Evolutionary conservation across 2,329 filamentous ascomycete species (phyloP), one percentile per base, ranked within the genome.

Genomic region (Myrmaecium sp.): DNA sequence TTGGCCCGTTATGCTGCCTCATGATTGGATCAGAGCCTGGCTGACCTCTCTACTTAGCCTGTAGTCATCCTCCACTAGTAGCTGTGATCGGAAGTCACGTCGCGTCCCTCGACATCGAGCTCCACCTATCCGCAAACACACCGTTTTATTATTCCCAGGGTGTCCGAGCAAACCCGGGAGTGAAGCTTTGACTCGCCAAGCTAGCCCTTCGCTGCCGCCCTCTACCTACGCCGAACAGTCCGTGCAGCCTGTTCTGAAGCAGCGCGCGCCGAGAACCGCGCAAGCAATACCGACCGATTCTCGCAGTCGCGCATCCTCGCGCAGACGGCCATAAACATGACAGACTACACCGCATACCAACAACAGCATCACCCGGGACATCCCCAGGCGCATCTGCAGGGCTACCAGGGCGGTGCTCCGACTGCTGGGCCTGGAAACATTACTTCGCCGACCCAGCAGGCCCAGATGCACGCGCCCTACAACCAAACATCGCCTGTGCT

Each of bases 401-500:
- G 44, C 30, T 55, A 55, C 29, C 43, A 42, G 21, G 26, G 34
- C 14, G 44, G 41, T 25, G 41, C 44, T 17, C 50, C 44, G 25
- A 50, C 48, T 25, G 45, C 49, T 7, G 46, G 41, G 13, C 40
- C 42, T 14, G 42, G 46, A 6, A 51, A 49, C 34, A 78, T 83
- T 56, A 71, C 76, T 18, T 82, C 78, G 16, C 76, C 77, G 25
- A 73, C 75, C 27, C 57, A 58, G 38, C 78, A 70, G 46, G 67
- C 71, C 41, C 72, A 68, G 49, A 63, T 76, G 42, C 69, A 74
- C 40, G 44, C 52, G 19, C 58, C 66, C 28, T 58, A 66, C 43
- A 64, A 64, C 36, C 69, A 86, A 53, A 72, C 74, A 4, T 89
- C 80, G 17, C 80, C 82, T 17, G 82, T 89, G 35, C 64, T 89